Evolutionary conservation across 2,329 filamentous ascomycete species (phyloP).

Genomic region (Trichoderma brevicompactum): DNA sequence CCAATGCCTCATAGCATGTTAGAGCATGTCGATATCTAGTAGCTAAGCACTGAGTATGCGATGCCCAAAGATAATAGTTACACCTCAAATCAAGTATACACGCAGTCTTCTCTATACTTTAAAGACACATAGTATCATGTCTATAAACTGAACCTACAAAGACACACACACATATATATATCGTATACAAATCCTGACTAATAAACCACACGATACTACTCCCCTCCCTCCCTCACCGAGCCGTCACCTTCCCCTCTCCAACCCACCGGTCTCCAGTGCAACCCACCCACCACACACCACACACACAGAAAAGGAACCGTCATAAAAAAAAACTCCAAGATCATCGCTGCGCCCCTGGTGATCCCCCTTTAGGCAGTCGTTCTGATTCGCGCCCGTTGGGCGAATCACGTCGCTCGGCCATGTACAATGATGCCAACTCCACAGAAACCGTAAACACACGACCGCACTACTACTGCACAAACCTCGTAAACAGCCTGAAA

Average conservation of each 20-base stretch:
- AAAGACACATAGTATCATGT: no score
- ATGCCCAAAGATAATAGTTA: background rate
- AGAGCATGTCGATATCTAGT: no score
- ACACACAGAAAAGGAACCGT: background rate
- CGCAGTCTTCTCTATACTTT: no score
- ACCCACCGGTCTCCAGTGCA: conserved; percentile 7
- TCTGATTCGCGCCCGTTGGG: conserved; percentile 1
- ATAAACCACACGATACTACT: background rate
- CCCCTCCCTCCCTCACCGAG: conserved; percentile 3
- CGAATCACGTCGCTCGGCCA: conserved; percentile 10
- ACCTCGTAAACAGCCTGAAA: background rate
- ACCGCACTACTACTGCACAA: background rate
- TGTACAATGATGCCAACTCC: conserved; percentile 17
- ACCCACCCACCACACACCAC: background rate
- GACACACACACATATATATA: no score
- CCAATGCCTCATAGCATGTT: no score
- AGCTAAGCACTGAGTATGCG: no score
- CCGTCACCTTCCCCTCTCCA: conserved; percentile 20
- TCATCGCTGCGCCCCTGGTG: conserved; percentile 28
- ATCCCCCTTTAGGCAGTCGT: conserved; percentile 1
- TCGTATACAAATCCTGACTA: background rate
- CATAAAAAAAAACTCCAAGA: background rate
- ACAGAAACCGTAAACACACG: background rate
- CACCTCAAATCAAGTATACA: no score
- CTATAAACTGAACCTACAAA: no score